phyloP scores from a whole-genome alignment of 163 green algal species.

The Picocystis sp. region DNA sequence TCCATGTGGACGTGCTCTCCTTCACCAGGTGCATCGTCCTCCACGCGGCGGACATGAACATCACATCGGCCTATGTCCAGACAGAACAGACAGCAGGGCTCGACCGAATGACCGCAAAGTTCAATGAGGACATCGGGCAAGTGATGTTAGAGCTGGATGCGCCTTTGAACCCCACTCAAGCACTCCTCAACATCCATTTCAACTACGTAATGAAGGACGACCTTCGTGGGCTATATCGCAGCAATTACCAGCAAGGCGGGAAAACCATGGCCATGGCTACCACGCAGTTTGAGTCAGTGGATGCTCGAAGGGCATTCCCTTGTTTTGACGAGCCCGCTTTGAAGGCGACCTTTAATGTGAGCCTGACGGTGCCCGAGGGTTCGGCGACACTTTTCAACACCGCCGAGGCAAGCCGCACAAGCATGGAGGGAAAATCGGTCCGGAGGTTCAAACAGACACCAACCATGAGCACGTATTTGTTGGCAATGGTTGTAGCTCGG shows the following conservation, averaged over 20 bases:
- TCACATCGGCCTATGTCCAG: too few relatives aligned
- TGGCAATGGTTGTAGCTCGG: conserved; percentile 54
- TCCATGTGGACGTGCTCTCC: too few relatives aligned
- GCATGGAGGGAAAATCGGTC: conserved; percentile 12
- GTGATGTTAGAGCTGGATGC: conserved; percentile 2
- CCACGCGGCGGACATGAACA: too few relatives aligned
- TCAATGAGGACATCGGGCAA: neutral
- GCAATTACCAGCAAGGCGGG: conserved; percentile 25
- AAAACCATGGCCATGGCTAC: conserved; percentile 29
- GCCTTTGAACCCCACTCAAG: neutral
- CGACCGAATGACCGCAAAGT: too few relatives aligned
- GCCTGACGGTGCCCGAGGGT: conserved; percentile 17
- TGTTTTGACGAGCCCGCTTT: conserved; percentile 80
- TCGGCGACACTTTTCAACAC: conserved; percentile 42
- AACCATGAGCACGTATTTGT: conserved; percentile 71
- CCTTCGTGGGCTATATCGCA: conserved; percentile 57
- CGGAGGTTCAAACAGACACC: conserved; percentile 41
- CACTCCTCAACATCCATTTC: conserved; percentile 34
- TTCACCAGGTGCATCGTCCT: too few relatives aligned
- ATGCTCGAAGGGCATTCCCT: conserved; percentile 64
- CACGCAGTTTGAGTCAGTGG: conserved; percentile 71
- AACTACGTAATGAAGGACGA: conserved; percentile 38
- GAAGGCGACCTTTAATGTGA: conserved; percentile 47
- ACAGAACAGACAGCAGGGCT: too few relatives aligned
- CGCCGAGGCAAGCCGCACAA: conserved; percentile 3